Base-by-base conservation (phyloP, 2,329 filamentous ascomycete genomes). In the Colletotrichum sp. region DNA sequence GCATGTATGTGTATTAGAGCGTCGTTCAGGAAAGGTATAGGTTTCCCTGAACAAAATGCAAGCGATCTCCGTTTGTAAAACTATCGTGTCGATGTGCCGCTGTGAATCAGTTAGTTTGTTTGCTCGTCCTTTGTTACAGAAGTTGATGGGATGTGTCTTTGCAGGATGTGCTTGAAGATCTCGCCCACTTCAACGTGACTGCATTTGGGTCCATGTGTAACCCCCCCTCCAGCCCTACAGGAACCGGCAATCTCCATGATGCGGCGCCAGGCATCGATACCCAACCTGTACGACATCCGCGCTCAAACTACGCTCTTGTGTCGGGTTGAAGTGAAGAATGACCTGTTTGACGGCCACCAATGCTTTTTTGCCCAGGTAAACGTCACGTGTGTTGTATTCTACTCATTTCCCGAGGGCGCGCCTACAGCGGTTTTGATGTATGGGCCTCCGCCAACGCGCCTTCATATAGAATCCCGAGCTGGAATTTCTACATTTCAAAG, bases 1-100 rank as follows among this genome's bases (percentile, higher is more conserved):
- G 66, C 71, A 70, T 71, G 75, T 75, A 75, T 34, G 71, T 75
- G 59, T 67, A 75, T 75, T 71, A 67, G 71, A 76, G 75, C 71
- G 72, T 44, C 39, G 60, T 71, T 75, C 75, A 75, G 75, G 75
- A 64, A 68, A 73, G 36, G 66, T 26, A 57, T 67, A 52, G 39
- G 65, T 5, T 15, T 71, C 18, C 71, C 66, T 74, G 72, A 39
- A 75, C 66, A 71, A 52, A 76, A 76, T 71, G 71, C 75, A 75
- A 71, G 62, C 71, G 26, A 71, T 67, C 8, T 55, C n/a, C 32
- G 52, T 76, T 76, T 70, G 57, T 70, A 63, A 44, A 18, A 36
- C 2, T 36, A 6, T 10, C 10, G 39, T 62, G 13, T 30, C 13
- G 3, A 30, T 34, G 10, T 16, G 15, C 18, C 18, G 26, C 18